Conservation (phyloP, 495 filamentous ascomycete species). For the Penicillium macrosclerotiorum region DNA sequence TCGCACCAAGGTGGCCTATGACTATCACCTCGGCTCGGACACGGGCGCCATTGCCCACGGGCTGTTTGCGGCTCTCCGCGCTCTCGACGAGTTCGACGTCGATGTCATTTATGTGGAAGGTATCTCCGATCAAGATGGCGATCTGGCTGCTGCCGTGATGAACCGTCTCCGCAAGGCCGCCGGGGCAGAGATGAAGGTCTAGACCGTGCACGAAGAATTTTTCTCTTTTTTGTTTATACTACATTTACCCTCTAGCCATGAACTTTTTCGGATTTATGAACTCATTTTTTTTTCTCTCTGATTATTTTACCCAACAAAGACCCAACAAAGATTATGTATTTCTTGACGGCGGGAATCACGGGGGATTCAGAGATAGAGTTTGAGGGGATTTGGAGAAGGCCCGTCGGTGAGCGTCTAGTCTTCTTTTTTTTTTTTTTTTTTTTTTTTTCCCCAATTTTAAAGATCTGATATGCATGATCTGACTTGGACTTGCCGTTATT, state of each 20-base stretch:
- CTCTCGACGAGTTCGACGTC: conserved; percentile 74
- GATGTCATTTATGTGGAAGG: conserved; percentile 92
- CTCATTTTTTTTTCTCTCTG: no score
- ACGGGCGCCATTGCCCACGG: conserved; percentile 75
- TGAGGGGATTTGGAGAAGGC: neutral
- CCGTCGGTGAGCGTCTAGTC: neutral
- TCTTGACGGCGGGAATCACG: conserved; percentile 1
- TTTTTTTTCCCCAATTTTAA: neutral
- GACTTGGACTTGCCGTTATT: conserved; percentile 16
- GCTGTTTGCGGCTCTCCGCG: conserved; percentile 82
- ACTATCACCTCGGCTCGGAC: conserved; percentile 63
- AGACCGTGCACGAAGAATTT: no score
- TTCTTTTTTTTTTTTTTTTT: conserved; percentile 1
- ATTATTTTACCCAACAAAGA: no score
- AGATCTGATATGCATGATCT: conserved; percentile 3
- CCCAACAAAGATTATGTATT: conserved; percentile 12
- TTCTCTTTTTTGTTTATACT: neutral
- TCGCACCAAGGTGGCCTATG: conserved; percentile 36
- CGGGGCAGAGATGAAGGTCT: conserved; percentile 42
- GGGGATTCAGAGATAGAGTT: conserved; percentile 8
- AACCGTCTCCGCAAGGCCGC: conserved; percentile 92
- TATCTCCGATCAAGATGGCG: conserved; percentile 68
- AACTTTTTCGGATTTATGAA: no score
- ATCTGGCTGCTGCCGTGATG: conserved; percentile 93
- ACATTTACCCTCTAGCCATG: no score